Percentiles rank a stretch among this genome's conserved stretches.
phyloP scores from a whole-genome alignment of 139 green algal genomes.

The Astrephomene gubernaculifera region DNA sequence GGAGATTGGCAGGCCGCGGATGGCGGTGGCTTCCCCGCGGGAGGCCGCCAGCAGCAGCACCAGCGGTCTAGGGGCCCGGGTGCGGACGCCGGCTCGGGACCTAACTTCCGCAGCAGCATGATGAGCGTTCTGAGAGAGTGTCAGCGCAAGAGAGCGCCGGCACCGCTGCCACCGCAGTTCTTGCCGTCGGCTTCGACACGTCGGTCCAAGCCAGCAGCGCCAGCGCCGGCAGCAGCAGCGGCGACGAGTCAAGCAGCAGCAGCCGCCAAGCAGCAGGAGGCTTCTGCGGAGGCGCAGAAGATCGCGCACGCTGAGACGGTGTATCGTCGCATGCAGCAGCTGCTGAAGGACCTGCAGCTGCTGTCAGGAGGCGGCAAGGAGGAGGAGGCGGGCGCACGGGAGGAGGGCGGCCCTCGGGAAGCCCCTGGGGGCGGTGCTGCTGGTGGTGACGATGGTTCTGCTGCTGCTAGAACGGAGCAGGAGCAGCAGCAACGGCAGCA shows the following conservation, averaged over 20 bases:
- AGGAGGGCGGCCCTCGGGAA: too few relatives aligned
- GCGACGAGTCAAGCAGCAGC: neutral
- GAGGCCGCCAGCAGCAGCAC: conserved; percentile 2
- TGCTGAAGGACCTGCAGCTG: neutral
- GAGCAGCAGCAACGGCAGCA: too few relatives aligned
- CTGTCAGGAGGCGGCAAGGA: too few relatives aligned
- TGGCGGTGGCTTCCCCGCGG: too few relatives aligned
- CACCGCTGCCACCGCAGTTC: conserved; percentile 9
- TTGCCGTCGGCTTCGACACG: too few relatives aligned
- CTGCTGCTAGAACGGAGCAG: too few relatives aligned
- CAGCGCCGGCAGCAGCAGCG: neutral
- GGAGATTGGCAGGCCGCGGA: too few relatives aligned
- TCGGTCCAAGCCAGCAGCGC: neutral
- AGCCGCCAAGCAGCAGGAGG: neutral
- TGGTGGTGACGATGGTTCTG: too few relatives aligned
- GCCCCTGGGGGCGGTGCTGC: too few relatives aligned
- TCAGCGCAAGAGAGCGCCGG: neutral
- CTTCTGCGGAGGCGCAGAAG: neutral
- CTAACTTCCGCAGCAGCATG: neutral
- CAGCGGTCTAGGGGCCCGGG: neutral
- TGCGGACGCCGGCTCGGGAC: too few relatives aligned
- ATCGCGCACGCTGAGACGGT: neutral
- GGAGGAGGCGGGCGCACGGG: too few relatives aligned
- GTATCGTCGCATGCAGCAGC: neutral
- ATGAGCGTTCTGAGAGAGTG: neutral